These are phyloP conservation scores for Naganishia onofrii DNA, from an alignment of 768 basidiomycete genomes.

Conservation along the genomic window DNA sequence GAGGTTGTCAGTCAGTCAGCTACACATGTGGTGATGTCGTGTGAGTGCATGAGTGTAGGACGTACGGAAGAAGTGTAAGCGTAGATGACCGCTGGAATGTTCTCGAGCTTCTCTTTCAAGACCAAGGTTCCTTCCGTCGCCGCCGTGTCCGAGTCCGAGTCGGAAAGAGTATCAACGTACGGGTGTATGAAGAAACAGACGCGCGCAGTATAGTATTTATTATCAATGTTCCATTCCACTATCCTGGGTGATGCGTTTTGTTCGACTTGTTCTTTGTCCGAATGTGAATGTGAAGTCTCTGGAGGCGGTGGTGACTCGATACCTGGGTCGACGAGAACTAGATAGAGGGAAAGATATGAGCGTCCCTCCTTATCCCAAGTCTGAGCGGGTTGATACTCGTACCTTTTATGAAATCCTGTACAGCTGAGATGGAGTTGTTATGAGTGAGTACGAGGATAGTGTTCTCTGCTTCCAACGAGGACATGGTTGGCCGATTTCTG, in stretches of 20 bases:
- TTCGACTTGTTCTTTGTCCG: too few species aligned
- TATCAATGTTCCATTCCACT: conserved; percentile 41
- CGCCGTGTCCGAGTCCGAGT: too few species aligned
- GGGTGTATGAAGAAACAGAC: conserved; percentile 24
- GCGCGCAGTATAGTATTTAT: conserved; percentile 47
- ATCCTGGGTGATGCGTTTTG: too few species aligned
- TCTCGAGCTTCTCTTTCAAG: too few species aligned
- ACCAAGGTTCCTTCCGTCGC: not conserved
- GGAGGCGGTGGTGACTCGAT: too few species aligned
- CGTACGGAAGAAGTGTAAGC: not conserved
- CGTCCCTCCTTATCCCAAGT: too few species aligned
- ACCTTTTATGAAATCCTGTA: not conserved
- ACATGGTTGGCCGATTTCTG: not conserved
- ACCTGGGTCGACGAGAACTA: too few species aligned
- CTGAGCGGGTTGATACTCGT: too few species aligned
- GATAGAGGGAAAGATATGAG: too few species aligned
- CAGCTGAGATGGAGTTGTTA: not conserved
- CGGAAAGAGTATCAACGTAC: too few species aligned
- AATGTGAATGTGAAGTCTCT: too few species aligned
- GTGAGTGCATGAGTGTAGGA: not conserved
- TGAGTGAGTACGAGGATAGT: not conserved
- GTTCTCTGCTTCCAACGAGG: not conserved
- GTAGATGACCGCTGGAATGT: not conserved
- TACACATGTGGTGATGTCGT: not conserved
- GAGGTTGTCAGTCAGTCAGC: too few species aligned